phyloP scores from a whole-genome alignment of 139 green algal species.

The Marvania coccoides region DNA sequence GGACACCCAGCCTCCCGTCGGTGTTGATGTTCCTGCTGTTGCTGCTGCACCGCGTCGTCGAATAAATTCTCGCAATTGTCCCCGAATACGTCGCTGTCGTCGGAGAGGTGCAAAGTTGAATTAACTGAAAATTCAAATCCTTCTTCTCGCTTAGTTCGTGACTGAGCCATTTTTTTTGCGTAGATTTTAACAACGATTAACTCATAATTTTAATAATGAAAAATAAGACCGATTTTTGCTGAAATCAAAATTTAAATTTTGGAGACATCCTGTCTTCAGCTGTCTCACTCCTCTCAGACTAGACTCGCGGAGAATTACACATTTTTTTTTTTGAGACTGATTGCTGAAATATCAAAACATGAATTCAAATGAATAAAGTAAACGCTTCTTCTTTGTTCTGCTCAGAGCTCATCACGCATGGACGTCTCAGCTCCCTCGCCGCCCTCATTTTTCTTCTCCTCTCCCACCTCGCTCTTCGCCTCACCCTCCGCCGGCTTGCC shows the following conservation, averaged over 20 bases:
- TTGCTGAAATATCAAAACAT: not conserved
- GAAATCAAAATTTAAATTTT: not conserved
- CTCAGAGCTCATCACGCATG: not conserved
- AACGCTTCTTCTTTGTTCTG: too few species aligned
- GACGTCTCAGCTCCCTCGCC: not conserved
- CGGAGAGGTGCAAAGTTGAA: too few species aligned
- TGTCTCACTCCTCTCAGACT: too few species aligned
- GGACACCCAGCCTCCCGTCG: not conserved
- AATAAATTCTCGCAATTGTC: too few species aligned
- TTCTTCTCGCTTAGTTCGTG: not conserved
- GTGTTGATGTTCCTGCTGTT: not conserved
- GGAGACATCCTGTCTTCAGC: too few species aligned
- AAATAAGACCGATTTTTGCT: not conserved
- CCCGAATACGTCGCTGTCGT: too few species aligned
- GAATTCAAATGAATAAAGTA: not conserved
- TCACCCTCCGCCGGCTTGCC: not conserved
- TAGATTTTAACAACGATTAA: not conserved
- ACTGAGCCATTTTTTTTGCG: not conserved
- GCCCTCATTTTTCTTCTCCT: not conserved
- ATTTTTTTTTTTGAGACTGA: not conserved
- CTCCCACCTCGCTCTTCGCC: not conserved
- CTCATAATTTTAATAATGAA: not conserved
- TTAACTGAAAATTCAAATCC: too few species aligned
- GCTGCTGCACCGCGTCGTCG: slow-evolving; percentile 3
- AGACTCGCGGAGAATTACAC: too few species aligned